A percentile compares a stretch with the other conserved stretches of the same genome.
phyloP scores from a whole-genome alignment of 805 yeast species.

The Blastobotrys parvus region DNA sequence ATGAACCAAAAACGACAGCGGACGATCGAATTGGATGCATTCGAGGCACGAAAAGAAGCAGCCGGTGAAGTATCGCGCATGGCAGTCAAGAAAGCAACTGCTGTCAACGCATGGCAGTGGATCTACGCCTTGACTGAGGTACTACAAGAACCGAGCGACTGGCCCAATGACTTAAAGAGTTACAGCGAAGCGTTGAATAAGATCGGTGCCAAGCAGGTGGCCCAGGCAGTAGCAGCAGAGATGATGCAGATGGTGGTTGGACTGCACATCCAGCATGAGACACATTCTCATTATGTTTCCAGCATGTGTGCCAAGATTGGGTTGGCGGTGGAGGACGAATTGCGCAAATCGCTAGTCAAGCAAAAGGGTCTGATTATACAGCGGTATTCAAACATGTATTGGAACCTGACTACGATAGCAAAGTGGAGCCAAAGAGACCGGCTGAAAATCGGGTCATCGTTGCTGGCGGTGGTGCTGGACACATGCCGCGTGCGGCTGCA shows the following conservation, averaged over 20 bases:
- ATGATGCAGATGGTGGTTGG: background rate
- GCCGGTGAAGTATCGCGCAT: constrained; percentile 31
- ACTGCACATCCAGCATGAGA: background rate
- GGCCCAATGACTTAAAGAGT: background rate
- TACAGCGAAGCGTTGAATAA: background rate
- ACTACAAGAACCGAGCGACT: background rate
- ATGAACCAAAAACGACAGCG: constrained; percentile 71
- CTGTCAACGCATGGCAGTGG: constrained; percentile 1
- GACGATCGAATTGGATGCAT: constrained; percentile 62
- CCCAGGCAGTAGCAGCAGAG: background rate
- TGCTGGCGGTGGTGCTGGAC: constrained; percentile 62
- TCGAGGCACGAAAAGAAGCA: constrained; percentile 34
- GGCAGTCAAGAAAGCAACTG: background rate
- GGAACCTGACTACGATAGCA: background rate
- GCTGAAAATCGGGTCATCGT: constrained; percentile 70
- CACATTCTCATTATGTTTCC: background rate
- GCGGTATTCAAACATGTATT: constrained; percentile 1
- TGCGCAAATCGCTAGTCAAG: too few relatives aligned
- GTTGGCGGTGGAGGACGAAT: too few relatives aligned
- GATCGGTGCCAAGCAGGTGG: background rate
- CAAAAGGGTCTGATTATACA: too few relatives aligned
- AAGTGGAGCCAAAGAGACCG: constrained; percentile 46
- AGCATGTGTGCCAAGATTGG: too few relatives aligned
- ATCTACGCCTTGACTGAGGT: background rate
- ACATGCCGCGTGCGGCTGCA: constrained; percentile 71